A percentile compares a stretch with the other conserved stretches of the same genome.
Evolutionary conservation across 2,329 filamentous ascomycete genomes (phyloP).

Genomic region (Neopestalotiopsis rosae): DNA sequence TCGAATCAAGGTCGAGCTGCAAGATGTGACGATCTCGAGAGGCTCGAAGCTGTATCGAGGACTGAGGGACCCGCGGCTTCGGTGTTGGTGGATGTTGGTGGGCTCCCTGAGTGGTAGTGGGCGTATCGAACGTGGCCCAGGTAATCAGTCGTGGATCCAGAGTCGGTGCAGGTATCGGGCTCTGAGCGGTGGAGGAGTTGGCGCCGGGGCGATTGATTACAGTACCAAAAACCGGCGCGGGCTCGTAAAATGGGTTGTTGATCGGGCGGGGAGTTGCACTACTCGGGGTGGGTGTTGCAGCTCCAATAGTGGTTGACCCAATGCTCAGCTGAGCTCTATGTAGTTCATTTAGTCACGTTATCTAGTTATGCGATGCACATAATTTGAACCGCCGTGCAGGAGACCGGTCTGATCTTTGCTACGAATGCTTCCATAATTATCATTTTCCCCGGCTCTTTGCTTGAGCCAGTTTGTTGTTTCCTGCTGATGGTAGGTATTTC

Average conservation of each 20-base stretch:
- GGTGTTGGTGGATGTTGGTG: neutral
- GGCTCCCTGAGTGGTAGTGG: neutral
- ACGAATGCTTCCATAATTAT: too few species aligned
- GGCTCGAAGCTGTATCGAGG: neutral
- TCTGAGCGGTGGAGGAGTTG: neutral
- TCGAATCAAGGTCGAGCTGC: neutral
- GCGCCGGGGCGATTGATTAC: neutral
- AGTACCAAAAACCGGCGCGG: neutral
- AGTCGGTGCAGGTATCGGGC: neutral
- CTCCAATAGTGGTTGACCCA: neutral
- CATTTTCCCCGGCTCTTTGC: too few species aligned
- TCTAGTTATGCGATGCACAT: too few species aligned
- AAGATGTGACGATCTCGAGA: neutral
- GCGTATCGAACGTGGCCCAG: constrained; percentile 7
- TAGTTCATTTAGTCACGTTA: too few species aligned
- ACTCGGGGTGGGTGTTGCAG: neutral
- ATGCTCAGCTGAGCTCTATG: too few species aligned
- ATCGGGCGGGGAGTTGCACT: neutral
- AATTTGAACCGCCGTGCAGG: too few species aligned
- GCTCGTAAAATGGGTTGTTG: neutral
- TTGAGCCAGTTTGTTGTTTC: too few species aligned
- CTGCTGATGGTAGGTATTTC: too few species aligned
- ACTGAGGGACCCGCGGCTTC: neutral
- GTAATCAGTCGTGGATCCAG: constrained; percentile 1
- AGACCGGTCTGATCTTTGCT: too few species aligned